Percentiles rank a stretch among this genome's conserved stretches.
Conservation (phyloP, 139 green algal genomes). For the Coccomyxa sp. region DNA sequence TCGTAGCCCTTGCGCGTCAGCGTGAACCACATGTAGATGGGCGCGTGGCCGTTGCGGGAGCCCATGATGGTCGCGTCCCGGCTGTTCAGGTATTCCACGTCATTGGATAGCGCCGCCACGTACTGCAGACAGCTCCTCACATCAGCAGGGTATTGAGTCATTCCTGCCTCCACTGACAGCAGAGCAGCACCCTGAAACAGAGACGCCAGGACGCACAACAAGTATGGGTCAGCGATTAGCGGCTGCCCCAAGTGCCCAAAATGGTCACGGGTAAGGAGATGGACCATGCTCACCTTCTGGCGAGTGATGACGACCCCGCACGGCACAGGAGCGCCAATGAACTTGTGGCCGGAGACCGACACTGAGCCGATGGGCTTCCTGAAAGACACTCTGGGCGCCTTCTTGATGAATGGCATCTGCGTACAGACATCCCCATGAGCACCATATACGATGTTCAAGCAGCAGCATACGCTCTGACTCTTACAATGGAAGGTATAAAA, state of each 20-base stretch:
- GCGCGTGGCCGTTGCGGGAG: conserved; percentile 90
- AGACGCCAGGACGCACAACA: too few relatives aligned
- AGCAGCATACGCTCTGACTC: too few relatives aligned
- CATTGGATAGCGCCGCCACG: conserved; percentile 37
- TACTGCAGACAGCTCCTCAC: neutral
- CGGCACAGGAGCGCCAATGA: conserved; percentile 88
- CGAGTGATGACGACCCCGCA: conserved; percentile 90
- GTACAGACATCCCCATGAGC: neutral
- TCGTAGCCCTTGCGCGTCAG: conserved; percentile 86
- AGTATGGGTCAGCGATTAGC: too few relatives aligned
- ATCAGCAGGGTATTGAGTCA: too few relatives aligned
- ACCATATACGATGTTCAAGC: neutral
- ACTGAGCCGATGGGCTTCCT: conserved; percentile 94
- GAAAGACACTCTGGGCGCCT: conserved; percentile 91
- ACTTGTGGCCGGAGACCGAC: conserved; percentile 93
- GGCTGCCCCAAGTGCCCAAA: too few relatives aligned
- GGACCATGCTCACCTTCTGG: conserved; percentile 27
- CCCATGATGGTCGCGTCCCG: conserved; percentile 98
- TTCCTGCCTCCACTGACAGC: too few relatives aligned
- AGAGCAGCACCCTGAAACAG: too few relatives aligned
- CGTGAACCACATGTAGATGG: conserved; percentile 98
- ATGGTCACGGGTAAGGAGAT: too few relatives aligned
- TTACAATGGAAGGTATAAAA: too few relatives aligned
- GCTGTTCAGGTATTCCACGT: conserved; percentile 94
- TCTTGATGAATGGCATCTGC: conserved; percentile 87